phyloP scores from a whole-genome alignment of 805 yeast genomes.

The Cyberlindnera japonica region DNA sequence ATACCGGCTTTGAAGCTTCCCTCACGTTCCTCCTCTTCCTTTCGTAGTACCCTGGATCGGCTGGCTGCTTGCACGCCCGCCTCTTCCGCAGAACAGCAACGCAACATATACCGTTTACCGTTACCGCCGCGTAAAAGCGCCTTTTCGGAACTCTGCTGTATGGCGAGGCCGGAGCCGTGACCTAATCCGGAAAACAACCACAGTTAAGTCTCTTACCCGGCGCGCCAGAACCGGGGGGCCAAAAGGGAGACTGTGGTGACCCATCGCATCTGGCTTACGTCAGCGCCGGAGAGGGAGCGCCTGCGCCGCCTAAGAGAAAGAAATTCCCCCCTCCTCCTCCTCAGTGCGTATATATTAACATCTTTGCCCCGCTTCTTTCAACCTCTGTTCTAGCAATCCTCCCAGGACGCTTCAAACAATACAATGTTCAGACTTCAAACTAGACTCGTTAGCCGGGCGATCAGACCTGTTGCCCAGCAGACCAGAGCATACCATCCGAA shows the following conservation, averaged over 20 bases:
- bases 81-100: too few species aligned
- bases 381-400: neutral
- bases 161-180: constrained; percentile 3
- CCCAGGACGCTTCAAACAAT: neutral
- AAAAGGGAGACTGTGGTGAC: too few species aligned
- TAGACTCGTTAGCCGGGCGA: constrained; percentile 15
- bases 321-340: too few species aligned
- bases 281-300: too few species aligned
- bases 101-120: too few species aligned
- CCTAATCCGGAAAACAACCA: constrained; percentile 1
- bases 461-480: constrained; percentile 25
- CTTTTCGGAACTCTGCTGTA: neutral
- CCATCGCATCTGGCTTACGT: too few species aligned
- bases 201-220: constrained; percentile 8
- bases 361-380: neutral
- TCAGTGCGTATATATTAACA: too few species aligned
- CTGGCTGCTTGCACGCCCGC: too few species aligned
- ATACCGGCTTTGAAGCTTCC: neutral
- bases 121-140: constrained; percentile 8
- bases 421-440: constrained; percentile 22
- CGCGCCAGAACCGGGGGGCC: too few species aligned
- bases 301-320: too few species aligned
- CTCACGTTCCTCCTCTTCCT: too few species aligned
- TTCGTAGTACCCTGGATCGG: too few species aligned
- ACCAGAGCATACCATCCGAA: constrained; percentile 74